phyloP scores from a whole-genome alignment of 495 filamentous ascomycete species.

The Aspergillus coremiiformis region DNA sequence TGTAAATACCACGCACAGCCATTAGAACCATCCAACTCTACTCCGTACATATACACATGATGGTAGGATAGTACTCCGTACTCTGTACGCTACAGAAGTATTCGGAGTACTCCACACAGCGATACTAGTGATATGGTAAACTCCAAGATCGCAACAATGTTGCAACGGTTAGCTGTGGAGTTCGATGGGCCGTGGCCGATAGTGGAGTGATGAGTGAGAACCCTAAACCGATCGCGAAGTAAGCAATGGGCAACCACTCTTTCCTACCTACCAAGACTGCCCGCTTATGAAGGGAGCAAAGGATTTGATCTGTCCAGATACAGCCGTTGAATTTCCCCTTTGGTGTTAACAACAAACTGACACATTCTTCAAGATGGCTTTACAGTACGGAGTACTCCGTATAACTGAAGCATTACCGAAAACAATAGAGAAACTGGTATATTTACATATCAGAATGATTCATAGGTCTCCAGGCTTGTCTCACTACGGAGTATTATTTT shows the following conservation, averaged over 20 bases:
- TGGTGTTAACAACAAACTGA: not conserved
- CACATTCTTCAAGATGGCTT: not conserved
- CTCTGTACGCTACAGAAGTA: too few relatives aligned
- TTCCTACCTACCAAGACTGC: not conserved
- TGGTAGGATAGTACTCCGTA: too few relatives aligned
- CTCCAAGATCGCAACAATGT: not conserved
- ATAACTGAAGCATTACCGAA: not conserved
- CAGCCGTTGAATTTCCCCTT: not conserved
- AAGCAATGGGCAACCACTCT: not conserved
- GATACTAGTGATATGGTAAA: too few relatives aligned
- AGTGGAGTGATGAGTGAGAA: conserved; percentile 8
- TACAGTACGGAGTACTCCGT: not conserved
- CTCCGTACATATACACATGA: too few relatives aligned
- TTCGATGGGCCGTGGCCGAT: not conserved
- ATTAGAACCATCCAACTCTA: too few relatives aligned
- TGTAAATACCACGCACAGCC: too few relatives aligned
- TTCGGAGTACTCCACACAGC: too few relatives aligned
- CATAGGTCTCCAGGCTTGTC: too few relatives aligned
- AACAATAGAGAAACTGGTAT: not conserved
- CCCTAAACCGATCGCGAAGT: conserved; percentile 9
- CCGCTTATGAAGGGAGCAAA: not conserved
- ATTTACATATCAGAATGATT: not conserved
- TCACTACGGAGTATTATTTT: not conserved
- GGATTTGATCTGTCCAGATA: not conserved
- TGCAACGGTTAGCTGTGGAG: conserved; percentile 9